Evolutionary conservation across 164 flowering plant species (phyloP), one percentile per base, ranked within the genome.

Genomic region (Vitis cinerea): DNA sequence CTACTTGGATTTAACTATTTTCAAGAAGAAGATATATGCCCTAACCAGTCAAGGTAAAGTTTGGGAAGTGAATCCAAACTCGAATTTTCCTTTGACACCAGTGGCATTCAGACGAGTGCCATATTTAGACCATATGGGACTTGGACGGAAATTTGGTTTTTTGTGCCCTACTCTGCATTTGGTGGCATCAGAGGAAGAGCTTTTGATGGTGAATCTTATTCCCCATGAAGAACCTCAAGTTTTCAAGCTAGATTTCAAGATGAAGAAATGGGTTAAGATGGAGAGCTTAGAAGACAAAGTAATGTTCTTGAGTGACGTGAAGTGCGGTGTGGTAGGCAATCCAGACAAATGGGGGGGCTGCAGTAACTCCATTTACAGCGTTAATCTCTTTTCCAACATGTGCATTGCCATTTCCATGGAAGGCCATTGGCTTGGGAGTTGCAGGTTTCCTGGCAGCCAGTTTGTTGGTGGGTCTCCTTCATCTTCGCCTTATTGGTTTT

Each of bases 241-340:
- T 23, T 67, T 57, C 53, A 44, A 57, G 70, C 63, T 67, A 23
- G 49, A 67, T n/a, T 59, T 67, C 13, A 2, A 8, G 54, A 67
- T 15, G 19, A 48, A 47, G 63, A 14, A 67, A 58, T 67, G 63
- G 55, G 11, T 59, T 52, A 50, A 58, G 53, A 49, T 57, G 15
- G 55, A 5, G 52, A 67, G 10, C 55, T 58, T 67, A 62, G 70
- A 62, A 57, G 70, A 67, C 50, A 12, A 48, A 8, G 70, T 63
- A 9, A 3, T 67, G 30, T 67, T 67, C 44, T 1, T 67, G 63
- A 31, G 63, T 3, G 37, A 63, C 48, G 12, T 50, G 37, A 63
- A 19, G 17, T 57, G 44, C n/a, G 11, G 15, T 3, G 37, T 54
- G 48, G 1, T 67, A 19, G 13, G 29, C 17, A 58, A 67, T 15